phyloP scores from a whole-genome alignment of 371 early-diverging fungal genomes.

The Rhizopus stolonifer region DNA sequence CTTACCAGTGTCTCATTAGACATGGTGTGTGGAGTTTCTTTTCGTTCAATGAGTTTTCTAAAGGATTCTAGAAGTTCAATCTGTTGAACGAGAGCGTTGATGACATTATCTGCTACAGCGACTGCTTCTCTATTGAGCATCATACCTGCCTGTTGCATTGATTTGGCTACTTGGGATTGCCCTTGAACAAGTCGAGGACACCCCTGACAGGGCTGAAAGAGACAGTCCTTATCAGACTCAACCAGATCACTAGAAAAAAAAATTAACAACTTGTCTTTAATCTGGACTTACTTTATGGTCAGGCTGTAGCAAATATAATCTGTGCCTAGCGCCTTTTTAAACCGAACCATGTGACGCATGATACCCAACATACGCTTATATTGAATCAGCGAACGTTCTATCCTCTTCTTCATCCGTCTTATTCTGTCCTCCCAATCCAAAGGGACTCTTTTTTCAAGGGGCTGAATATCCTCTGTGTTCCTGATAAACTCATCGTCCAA shows the following conservation, averaged over 20 bases:
- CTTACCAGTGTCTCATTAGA: conserved; percentile 35
- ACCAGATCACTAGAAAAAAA: conserved; percentile 8
- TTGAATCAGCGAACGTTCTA: conserved; percentile 46
- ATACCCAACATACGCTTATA: conserved; percentile 55
- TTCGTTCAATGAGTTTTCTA: conserved; percentile 35
- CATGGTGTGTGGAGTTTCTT: conserved; percentile 20
- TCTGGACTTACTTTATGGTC: conserved; percentile 44
- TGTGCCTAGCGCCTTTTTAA: conserved; percentile 54
- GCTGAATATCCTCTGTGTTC: conserved; percentile 17
- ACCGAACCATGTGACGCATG: conserved; percentile 56
- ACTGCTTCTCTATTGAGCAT: conserved; percentile 16
- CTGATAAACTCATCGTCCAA: conserved; percentile 54
- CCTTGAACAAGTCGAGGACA: conserved; percentile 52
- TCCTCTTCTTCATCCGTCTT: conserved; percentile 22
- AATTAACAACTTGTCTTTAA: background rate
- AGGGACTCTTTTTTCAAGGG: conserved; percentile 28
- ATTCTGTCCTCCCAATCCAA: conserved; percentile 41
- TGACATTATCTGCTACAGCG: conserved; percentile 39
- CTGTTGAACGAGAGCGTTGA: conserved; percentile 67
- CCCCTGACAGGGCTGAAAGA: conserved; percentile 47
- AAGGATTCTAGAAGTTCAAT: conserved; percentile 65
- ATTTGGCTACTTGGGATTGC: conserved; percentile 43
- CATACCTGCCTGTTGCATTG: conserved; percentile 44
- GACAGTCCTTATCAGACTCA: conserved; percentile 53
- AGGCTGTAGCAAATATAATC: conserved; percentile 56